Evolutionary conservation across 2,329 filamentous ascomycete genomes (phyloP).

Genomic region (Neurospora sp.): DNA sequence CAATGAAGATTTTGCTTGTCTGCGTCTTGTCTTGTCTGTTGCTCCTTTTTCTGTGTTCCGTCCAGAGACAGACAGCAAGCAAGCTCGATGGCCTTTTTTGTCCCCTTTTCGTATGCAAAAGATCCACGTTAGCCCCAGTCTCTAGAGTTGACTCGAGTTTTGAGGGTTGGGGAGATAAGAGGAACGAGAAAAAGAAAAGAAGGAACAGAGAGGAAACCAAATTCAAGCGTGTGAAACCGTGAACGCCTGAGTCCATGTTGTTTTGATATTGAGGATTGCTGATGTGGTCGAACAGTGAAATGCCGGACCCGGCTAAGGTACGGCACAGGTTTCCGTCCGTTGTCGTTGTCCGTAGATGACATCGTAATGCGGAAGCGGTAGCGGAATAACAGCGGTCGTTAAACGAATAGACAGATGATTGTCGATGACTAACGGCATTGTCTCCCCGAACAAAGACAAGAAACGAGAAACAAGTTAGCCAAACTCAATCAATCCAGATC

Average conservation of each 20-base stretch:
- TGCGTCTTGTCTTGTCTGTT: no score
- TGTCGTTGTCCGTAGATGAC: neutral
- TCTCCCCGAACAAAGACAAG: constrained; percentile 3
- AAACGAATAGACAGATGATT: constrained; percentile 4
- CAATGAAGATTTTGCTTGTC: no score
- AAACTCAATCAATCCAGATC: constrained; percentile 48
- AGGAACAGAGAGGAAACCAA: neutral
- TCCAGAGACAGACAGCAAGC: neutral
- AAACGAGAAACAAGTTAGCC: constrained; percentile 25
- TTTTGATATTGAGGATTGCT: neutral
- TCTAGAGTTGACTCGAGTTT: neutral
- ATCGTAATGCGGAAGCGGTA: neutral
- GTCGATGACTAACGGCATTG: constrained; percentile 8
- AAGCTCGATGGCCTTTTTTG: neutral
- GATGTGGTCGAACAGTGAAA: neutral
- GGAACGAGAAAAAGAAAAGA: neutral
- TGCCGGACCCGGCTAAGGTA: neutral
- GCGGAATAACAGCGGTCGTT: neutral
- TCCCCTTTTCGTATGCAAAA: neutral
- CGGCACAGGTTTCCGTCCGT: neutral
- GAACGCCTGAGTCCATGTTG: neutral
- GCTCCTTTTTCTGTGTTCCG: no score
- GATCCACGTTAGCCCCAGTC: neutral
- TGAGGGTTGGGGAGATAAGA: neutral
- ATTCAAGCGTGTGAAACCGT: neutral